A percentile compares a stretch with the other conserved stretches of the same genome.
Conservation (phyloP, 1,284 basidiomycete species). For the Neonothopanus nambi region DNA sequence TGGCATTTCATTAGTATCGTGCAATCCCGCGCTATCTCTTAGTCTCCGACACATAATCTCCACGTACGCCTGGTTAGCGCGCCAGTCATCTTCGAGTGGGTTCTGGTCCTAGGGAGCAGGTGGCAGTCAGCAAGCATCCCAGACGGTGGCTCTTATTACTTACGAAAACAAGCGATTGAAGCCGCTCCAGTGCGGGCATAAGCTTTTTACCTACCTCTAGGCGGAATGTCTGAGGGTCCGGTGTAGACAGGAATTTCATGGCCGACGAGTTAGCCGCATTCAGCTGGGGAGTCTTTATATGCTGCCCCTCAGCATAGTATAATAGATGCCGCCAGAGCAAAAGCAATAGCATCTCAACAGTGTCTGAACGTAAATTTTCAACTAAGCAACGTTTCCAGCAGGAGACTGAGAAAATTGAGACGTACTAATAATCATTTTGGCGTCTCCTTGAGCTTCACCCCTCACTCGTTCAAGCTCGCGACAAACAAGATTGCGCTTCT, state of each 20-base stretch:
- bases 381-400: conserved; percentile 4
- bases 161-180: conserved; percentile 55
- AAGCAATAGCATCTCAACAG: conserved; percentile 81
- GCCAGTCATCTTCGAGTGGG: conserved; percentile 49
- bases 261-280: conserved; percentile 47
- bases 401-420: conserved; percentile 20
- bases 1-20: conserved; percentile 30
- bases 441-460: conserved; percentile 42
- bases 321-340: conserved; percentile 85
- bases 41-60: conserved; percentile 70
- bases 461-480: conserved; percentile 58
- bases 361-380: conserved; percentile 48
- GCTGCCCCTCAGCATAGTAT: conserved; percentile 51
- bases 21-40: conserved; percentile 58
- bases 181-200: conserved; percentile 47
- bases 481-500: conserved; percentile 64
- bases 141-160: conserved; percentile 43
- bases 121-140: conserved; percentile 17
- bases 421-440: conserved; percentile 56
- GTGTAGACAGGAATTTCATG: conserved; percentile 55
- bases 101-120: conserved; percentile 33
- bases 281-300: conserved; percentile 36
- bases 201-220: conserved; percentile 55
- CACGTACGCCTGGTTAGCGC: conserved; percentile 61
- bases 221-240: conserved; percentile 53